These are phyloP conservation scores for Zygosaccharomyces bisporus DNA, from an alignment of 805 yeast genomes.

Conservation along the genomic window DNA sequence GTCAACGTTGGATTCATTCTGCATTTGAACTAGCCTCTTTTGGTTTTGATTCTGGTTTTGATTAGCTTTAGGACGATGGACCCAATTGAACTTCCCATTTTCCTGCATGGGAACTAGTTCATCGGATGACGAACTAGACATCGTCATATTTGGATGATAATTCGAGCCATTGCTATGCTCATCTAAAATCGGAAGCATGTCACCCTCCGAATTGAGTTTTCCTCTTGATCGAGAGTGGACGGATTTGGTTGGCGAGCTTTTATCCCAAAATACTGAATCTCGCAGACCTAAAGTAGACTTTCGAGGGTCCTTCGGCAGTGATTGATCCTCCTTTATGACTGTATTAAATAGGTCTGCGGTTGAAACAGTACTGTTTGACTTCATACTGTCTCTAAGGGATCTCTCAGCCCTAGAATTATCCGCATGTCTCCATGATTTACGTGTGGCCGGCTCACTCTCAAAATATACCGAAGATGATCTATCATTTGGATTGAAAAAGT, in stretches of 20 bases:
- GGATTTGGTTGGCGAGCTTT: conserved; percentile 7
- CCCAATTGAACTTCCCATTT: conserved; percentile 33
- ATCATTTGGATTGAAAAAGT: conserved; percentile 28
- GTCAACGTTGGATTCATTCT: conserved; percentile 35
- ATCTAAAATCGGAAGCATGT: conserved; percentile 14
- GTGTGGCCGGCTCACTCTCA: conserved; percentile 35
- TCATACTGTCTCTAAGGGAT: conserved; percentile 55
- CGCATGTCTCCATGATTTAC: conserved; percentile 58
- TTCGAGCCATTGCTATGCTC: conserved; percentile 17
- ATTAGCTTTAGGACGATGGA: conserved; percentile 26
- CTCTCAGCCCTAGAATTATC: conserved; percentile 20
- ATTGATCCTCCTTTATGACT: conserved; percentile 62
- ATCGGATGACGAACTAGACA: conserved; percentile 26
- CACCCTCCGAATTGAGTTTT: conserved; percentile 4
- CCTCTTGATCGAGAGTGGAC: conserved; percentile 3
- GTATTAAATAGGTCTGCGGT: conserved; percentile 81
- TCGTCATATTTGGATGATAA: conserved; percentile 9
- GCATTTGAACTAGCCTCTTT: conserved; percentile 39
- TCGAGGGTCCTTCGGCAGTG: conserved; percentile 42
- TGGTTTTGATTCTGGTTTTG: conserved; percentile 29
- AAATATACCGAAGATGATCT: conserved; percentile 35
- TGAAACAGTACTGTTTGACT: conserved; percentile 77
- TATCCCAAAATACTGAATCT: conserved; percentile 41
- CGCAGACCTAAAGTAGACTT: conserved; percentile 40
- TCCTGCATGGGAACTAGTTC: conserved; percentile 36